phyloP scores from a whole-genome alignment of 208 protist species.

The Trypanosoma platydactyli region DNA sequence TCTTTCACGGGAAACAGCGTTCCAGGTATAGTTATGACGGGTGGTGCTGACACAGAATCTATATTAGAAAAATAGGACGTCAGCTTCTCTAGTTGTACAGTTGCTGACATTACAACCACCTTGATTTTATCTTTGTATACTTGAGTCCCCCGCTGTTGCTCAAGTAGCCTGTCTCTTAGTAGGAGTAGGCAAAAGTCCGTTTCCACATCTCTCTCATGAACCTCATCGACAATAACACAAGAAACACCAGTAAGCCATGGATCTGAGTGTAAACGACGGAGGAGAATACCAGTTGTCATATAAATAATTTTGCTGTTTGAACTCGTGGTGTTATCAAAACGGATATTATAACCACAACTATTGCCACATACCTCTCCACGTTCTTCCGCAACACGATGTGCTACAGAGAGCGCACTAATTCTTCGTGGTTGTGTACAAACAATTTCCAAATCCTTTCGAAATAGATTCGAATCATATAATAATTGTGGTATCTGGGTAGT shows the following conservation, averaged over 20 bases:
- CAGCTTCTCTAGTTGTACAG: constrained; percentile 73
- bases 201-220: constrained; percentile 86
- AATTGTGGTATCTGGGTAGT: constrained; percentile 95
- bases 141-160: constrained; percentile 45
- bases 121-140: constrained; percentile 76
- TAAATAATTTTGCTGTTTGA: constrained; percentile 95
- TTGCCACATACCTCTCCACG: constrained; percentile 79
- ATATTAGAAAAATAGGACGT: constrained; percentile 60
- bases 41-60: constrained; percentile 33
- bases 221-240: constrained; percentile 88
- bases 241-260: constrained; percentile 76
- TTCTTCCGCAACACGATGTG: constrained; percentile 86
- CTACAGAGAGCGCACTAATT: constrained; percentile 90
- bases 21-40: constrained; percentile 82
- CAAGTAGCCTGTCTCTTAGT: constrained; percentile 60
- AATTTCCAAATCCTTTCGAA: constrained; percentile 51
- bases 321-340: constrained; percentile 83
- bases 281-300: constrained; percentile 98
- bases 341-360: constrained; percentile 89
- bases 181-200: constrained; percentile 85
- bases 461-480: constrained; percentile 67
- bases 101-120: constrained; percentile 98
- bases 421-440: constrained; percentile 91
- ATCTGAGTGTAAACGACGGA: constrained; percentile 96
- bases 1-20: constrained; percentile 83